Conservation (phyloP, 1,139 yeast species). For the Suhomyces bokatorum region DNA sequence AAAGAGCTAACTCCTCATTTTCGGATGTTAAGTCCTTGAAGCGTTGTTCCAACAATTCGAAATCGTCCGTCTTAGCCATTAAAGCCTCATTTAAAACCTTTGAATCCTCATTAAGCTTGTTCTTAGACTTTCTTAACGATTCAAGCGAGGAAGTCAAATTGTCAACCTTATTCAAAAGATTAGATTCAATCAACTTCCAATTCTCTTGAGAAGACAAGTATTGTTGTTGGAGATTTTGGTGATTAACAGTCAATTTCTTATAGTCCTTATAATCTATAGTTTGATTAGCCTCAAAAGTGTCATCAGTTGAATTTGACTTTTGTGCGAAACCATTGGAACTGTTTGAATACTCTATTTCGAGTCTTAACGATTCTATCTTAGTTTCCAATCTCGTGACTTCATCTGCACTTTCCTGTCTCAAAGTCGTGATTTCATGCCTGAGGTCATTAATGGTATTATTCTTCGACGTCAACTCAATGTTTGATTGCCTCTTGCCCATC, state of each 20-base stretch:
- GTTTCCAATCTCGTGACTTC: slow-evolving; percentile 54
- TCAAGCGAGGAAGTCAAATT: slow-evolving; percentile 44
- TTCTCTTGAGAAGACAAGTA: slow-evolving; percentile 65
- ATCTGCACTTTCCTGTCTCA: slow-evolving; percentile 38
- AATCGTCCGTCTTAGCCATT: slow-evolving; percentile 26
- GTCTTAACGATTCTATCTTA: slow-evolving; percentile 45
- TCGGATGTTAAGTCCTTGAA: slow-evolving; percentile 15
- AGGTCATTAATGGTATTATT: slow-evolving; percentile 27
- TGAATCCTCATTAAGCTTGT: slow-evolving; percentile 31
- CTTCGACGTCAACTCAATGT: slow-evolving; percentile 35
- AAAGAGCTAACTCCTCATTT: slow-evolving; percentile 23
- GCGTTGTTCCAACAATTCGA: slow-evolving; percentile 21
- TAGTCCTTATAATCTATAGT: slow-evolving; percentile 35
- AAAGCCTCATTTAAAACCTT: slow-evolving; percentile 25
- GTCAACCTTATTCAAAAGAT: slow-evolving; percentile 48
- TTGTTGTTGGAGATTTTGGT: slow-evolving; percentile 62
- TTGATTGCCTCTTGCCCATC: slow-evolving; percentile 39
- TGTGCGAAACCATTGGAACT: neutral
- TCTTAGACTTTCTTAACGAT: slow-evolving; percentile 32
- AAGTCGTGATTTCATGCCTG: slow-evolving; percentile 27
- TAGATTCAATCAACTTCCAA: slow-evolving; percentile 64
- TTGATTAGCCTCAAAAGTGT: slow-evolving; percentile 14
- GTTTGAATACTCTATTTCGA: slow-evolving; percentile 25
- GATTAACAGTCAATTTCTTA: slow-evolving; percentile 40
- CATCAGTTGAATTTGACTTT: slow-evolving; percentile 7